These are phyloP conservation scores for Candida montana DNA, from an alignment of 805 yeast genomes.

Conservation along the genomic window DNA sequence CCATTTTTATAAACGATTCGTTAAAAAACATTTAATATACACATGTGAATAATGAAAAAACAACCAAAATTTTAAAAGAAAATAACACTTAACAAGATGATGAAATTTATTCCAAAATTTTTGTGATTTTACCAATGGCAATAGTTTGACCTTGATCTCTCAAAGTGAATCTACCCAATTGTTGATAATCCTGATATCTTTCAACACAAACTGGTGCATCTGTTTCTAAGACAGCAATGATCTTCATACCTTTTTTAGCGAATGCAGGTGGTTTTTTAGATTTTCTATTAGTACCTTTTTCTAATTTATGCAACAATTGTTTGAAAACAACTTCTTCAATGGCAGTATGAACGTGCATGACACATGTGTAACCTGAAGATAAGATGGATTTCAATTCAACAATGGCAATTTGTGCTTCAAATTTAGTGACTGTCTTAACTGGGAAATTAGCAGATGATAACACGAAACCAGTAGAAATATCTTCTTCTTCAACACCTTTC, in stretches of 20 bases:
- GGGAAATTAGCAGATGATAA: constrained; percentile 83
- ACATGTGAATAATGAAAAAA: background rate
- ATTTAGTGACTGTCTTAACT: constrained; percentile 81
- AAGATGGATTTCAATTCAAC: constrained; percentile 93
- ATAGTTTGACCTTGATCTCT: constrained; percentile 98
- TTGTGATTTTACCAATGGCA: constrained; percentile 97
- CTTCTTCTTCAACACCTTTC: constrained; percentile 97
- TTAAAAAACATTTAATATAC: background rate
- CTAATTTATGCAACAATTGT: constrained; percentile 83
- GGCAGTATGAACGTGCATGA: constrained; percentile 98
- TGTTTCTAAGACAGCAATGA: constrained; percentile 86
- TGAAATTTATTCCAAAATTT: constrained; percentile 50
- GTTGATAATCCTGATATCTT: constrained; percentile 87
- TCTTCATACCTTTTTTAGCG: constrained; percentile 98
- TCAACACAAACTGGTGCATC: constrained; percentile 90
- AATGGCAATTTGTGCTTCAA: constrained; percentile 95
- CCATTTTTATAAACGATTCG: background rate
- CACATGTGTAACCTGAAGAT: constrained; percentile 95
- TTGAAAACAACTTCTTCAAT: constrained; percentile 89
- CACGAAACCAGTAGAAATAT: constrained; percentile 85
- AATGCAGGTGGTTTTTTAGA: constrained; percentile 97
- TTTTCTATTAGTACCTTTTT: constrained; percentile 94
- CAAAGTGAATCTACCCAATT: constrained; percentile 94
- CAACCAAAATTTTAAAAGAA: background rate
- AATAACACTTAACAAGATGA: too few species aligned